Base-by-base conservation (phyloP, 176 grass and related monocot genomes). In the Avena eriantha region DNA sequence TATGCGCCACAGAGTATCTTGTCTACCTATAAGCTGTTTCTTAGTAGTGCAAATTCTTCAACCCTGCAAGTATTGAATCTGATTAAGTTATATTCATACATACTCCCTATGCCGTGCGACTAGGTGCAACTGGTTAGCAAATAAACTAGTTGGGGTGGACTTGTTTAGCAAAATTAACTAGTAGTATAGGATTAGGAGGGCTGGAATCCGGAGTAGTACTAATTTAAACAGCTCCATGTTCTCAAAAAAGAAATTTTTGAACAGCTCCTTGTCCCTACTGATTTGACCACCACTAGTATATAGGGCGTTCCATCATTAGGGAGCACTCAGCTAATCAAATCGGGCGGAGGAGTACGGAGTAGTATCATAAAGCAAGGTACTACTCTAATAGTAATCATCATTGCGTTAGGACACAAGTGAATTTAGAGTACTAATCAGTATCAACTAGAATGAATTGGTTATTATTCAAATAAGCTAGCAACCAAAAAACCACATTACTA, bases 341-440 rank as follows among this genome's bases (percentile, higher is more conserved):
- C 55, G 0, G 9, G 10, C 2, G 11, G 11, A 2, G 29, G 0
- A 39, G 36, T 41, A 84, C 68, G 24, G 69, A 26, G 63, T 2
- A 16, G 13, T 14, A 50, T 3, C 87, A 64, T 46, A 71, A 11
- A 80, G 64, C 82, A 16, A 41, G 4, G 21, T 13, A 66, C 29
- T 29, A 29, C 29, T 24, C 7, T 50, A 61, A 24, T 19, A 31
- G 87, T 75, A 29, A 29, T 29, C 80, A 90, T 87, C 67, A 87
- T 75, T 84, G 76, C 68, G 3, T 63, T 80, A 35, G 26, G 34
- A 29, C 29, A 29, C 80, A 75, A 49, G 80, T 41, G 55, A 63
- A 19, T 55, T 39, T 34, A 54, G 26, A 57, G 29, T 29, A 29
- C 35, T 36, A 36, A 39, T 39, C 36, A 39, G 29, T 29, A 29